Conservation (phyloP, 2,329 filamentous ascomycete genomes). For the Calonectria naviculata region DNA sequence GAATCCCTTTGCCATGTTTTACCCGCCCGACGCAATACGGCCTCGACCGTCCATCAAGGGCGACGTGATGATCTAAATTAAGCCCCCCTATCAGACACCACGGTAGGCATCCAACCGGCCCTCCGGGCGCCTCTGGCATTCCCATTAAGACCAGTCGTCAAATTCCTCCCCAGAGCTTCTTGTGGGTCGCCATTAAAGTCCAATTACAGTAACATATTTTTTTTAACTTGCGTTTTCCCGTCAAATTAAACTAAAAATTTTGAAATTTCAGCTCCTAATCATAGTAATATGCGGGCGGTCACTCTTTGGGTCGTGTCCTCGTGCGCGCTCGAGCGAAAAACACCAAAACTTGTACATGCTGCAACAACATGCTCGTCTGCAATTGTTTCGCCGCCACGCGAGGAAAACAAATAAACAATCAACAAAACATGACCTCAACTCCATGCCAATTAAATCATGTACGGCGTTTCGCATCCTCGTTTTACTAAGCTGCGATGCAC, state of each 20-base stretch:
- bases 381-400: not conserved
- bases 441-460: not conserved
- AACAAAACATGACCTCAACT: not conserved
- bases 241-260: not conserved
- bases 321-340: not conserved
- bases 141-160: not conserved
- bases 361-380: not conserved
- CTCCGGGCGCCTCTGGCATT: not conserved
- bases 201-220: not conserved
- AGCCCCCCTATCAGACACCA: not conserved
- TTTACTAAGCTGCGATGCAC: not conserved
- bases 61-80: slow-evolving; percentile 4
- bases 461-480: not conserved
- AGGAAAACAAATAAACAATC: not conserved
- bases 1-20: slow-evolving; percentile 3
- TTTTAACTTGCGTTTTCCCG: not conserved
- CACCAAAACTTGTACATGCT: not conserved
- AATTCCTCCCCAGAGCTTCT: not conserved
- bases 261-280: not conserved
- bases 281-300: not conserved
- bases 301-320: not conserved
- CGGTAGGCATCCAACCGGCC: not conserved
- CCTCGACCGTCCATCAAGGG: not conserved
- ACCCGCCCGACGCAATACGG: not conserved
- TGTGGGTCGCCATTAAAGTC: slow-evolving; percentile 6